Percentiles rank a stretch among this genome's conserved stretches.
phyloP scores from a whole-genome alignment of 495 filamentous ascomycete species.

The Choiromyces venosus region DNA sequence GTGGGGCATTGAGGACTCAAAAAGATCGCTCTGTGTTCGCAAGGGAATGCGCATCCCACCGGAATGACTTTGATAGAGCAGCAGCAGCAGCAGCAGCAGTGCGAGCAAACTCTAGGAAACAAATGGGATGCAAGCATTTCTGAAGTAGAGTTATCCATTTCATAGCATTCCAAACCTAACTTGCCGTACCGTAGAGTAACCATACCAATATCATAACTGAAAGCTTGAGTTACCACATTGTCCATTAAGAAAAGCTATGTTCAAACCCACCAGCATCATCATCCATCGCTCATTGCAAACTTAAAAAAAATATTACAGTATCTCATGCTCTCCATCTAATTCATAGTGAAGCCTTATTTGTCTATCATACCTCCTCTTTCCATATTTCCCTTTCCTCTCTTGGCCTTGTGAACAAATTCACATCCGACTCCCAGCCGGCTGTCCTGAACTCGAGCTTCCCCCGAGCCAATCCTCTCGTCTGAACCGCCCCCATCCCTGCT shows the following conservation, averaged over 20 bases:
- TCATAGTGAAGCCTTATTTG: conserved; percentile 4
- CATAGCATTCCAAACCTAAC: not conserved
- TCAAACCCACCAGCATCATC: not conserved
- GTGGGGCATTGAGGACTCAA: conserved; percentile 11
- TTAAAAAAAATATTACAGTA: conserved; percentile 11
- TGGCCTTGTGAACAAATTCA: conserved; percentile 8
- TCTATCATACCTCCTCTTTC: not conserved
- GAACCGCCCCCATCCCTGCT: conserved; percentile 36
- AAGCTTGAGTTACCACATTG: conserved; percentile 1
- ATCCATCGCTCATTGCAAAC: conserved; percentile 1
- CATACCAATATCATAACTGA: not conserved
- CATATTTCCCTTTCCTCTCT: not conserved
- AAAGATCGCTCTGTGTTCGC: not conserved
- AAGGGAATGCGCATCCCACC: too few relatives aligned
- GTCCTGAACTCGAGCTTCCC: conserved; percentile 12
- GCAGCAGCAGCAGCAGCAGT: not conserved
- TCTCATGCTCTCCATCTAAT: not conserved
- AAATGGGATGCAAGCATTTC: not conserved
- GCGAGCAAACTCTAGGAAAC: conserved; percentile 4
- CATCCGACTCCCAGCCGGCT: conserved; percentile 19
- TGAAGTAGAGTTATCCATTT: conserved; percentile 10
- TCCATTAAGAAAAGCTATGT: not conserved
- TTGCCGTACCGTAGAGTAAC: not conserved
- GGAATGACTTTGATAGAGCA: not conserved
- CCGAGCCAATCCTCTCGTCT: conserved; percentile 33